Conservation (phyloP, 2,329 filamentous ascomycete genomes). For the Raffaelea albimanens region DNA sequence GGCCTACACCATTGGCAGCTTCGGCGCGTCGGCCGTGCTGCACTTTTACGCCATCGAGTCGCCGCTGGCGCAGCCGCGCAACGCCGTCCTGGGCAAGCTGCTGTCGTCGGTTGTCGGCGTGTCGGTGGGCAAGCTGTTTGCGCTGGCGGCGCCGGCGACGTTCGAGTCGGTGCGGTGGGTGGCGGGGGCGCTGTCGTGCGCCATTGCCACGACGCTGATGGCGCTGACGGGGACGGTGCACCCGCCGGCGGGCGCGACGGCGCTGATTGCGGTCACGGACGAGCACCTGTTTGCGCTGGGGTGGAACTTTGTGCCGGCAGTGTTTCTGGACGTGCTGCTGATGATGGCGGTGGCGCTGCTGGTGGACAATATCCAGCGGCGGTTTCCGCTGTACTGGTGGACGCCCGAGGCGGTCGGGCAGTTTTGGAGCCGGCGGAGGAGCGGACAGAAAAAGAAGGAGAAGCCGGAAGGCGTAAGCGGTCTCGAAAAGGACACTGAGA, state of each 20-base stretch:
- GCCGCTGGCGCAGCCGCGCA: slow-evolving; percentile 64
- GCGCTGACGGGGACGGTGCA: slow-evolving; percentile 62
- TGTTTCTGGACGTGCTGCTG: slow-evolving; percentile 49
- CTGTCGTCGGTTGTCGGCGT: slow-evolving; percentile 53
- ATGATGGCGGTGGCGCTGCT: slow-evolving; percentile 55
- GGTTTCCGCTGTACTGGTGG: slow-evolving; percentile 66
- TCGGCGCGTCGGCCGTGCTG: slow-evolving; percentile 68
- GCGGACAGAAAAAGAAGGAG: not conserved
- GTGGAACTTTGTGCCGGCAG: slow-evolving; percentile 59
- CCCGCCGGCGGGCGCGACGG: slow-evolving; percentile 66
- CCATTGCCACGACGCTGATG: slow-evolving; percentile 55
- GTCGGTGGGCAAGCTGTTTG: slow-evolving; percentile 55
- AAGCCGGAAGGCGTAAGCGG: not conserved
- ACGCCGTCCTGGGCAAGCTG: slow-evolving; percentile 57
- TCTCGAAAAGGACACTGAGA: too few species aligned
- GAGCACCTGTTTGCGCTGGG: slow-evolving; percentile 44
- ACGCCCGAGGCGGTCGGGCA: slow-evolving; percentile 30
- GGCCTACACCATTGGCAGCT: slow-evolving; percentile 59
- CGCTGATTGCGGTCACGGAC: slow-evolving; percentile 56
- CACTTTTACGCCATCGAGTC: slow-evolving; percentile 64
- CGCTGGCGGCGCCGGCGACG: slow-evolving; percentile 26
- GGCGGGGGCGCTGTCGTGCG: slow-evolving; percentile 56
- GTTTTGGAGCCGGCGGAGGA: slow-evolving; percentile 8
- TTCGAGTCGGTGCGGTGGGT: slow-evolving; percentile 50
- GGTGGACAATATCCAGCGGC: slow-evolving; percentile 59